Base-by-base conservation (phyloP, 805 yeast genomes). In the Sungouiozyma ichnusensis region DNA sequence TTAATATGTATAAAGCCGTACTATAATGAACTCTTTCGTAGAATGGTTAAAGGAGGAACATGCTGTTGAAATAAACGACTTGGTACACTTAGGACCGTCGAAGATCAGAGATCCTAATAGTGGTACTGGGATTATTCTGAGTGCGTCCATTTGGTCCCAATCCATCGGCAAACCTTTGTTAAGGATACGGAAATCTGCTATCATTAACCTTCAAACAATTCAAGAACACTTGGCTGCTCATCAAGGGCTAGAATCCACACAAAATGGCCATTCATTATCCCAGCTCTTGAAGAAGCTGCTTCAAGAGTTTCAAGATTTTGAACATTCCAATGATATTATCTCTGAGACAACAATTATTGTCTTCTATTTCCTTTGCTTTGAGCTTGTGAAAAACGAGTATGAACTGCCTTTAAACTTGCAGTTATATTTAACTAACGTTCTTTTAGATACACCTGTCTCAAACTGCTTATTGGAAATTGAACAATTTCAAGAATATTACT, bases 51-150 rank as follows among this genome's bases (percentile, higher is more conserved):
- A 13, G 16, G 24, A 29, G 24, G 27, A 8, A 4, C 13, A 29
- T 13, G 16, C 13, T 3, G 14, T 36, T 4, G 15, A 24, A 13
- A 18, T 41, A 14, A 17, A 42, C 7, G 31, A n/a, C 20, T 29
- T 15, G 6, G 37, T 37, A 4, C 2, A 17, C 17, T 20, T 40
- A 16, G 14, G 18, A 18, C 16, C 20, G 11, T 44, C 38, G 8
- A 35, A n/a, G 16, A 9, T 39, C 7, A 44, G 40, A 24, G 54
- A 47, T 19, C 46, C 52, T 2, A 65, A 65, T 2, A 71, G 75
- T 5, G 60, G 62, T n/a, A 46, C 39, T 32, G 62, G 63, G 1
- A 42, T 55, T 17, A 16, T 35, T 35, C 11, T 24, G 11, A 24
- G 11, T 7, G 29, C 9, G 6, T 24, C 29, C n/a, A n/a, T n/a